Evolutionary conservation across 2,329 filamentous ascomycete genomes (phyloP).

Genomic region (Trichothecium roseum): DNA sequence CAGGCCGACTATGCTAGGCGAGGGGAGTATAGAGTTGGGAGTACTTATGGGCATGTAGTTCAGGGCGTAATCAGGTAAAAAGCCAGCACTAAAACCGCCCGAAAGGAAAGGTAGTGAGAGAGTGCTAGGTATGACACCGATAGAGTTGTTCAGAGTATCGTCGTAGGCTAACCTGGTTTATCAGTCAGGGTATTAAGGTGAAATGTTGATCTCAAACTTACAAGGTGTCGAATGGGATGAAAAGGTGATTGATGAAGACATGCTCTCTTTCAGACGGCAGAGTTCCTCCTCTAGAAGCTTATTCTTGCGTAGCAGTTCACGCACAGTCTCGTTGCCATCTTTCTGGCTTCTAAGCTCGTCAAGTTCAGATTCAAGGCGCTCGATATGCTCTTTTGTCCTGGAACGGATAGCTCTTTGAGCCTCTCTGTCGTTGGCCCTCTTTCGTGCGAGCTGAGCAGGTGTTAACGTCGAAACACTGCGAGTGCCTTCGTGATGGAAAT

Average conservation of each 20-base stretch:
- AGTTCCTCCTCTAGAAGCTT: slow-evolving; percentile 44
- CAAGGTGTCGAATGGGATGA: slow-evolving; percentile 30
- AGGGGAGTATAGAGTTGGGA: slow-evolving; percentile 30
- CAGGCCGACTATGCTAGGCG: slow-evolving; percentile 16
- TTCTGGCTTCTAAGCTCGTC: slow-evolving; percentile 52
- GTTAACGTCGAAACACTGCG: slow-evolving; percentile 81
- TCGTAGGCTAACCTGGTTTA: slow-evolving; percentile 25
- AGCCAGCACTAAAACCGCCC: slow-evolving; percentile 22
- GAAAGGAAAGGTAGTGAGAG: slow-evolving; percentile 32
- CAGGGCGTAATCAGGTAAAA: slow-evolving; percentile 28
- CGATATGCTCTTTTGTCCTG: slow-evolving; percentile 78
- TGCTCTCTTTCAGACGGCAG: slow-evolving; percentile 29
- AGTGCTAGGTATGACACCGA: slow-evolving; percentile 30
- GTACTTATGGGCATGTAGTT: slow-evolving; percentile 35
- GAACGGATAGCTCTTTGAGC: slow-evolving; percentile 81
- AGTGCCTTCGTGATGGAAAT: slow-evolving; percentile 30
- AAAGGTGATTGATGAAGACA: slow-evolving; percentile 30
- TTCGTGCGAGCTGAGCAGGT: slow-evolving; percentile 78
- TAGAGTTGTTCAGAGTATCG: slow-evolving; percentile 24
- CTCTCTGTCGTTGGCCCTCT: slow-evolving; percentile 84
- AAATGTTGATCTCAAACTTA: slow-evolving; percentile 13
- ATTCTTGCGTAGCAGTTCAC: slow-evolving; percentile 41
- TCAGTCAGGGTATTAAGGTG: slow-evolving; percentile 5
- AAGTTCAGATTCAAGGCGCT: slow-evolving; percentile 64
- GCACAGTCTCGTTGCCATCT: slow-evolving; percentile 38